Evolutionary conservation across 1,284 basidiomycete genomes (phyloP).

Genomic region (Malassezia obtusa): DNA sequence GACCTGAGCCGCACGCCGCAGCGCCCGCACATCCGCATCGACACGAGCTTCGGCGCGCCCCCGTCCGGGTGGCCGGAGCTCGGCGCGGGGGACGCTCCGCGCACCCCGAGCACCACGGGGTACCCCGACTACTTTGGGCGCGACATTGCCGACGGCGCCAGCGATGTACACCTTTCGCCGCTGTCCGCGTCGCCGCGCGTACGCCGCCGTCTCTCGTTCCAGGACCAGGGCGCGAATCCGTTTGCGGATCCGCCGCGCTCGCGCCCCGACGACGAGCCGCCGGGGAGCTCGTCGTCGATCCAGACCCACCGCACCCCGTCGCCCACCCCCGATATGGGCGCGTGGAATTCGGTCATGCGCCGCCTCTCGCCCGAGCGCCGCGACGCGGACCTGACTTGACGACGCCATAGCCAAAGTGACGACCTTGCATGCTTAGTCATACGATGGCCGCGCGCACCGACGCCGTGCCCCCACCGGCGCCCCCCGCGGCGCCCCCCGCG

Average conservation of each 20-base stretch:
- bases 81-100: not conserved
- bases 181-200: not conserved
- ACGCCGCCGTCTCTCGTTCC: constrained; percentile 10
- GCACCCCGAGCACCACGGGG: not conserved
- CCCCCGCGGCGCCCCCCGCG: not conserved
- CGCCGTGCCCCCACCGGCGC: not conserved
- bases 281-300: not conserved
- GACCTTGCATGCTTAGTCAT: not conserved
- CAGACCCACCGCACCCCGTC: constrained; percentile 2
- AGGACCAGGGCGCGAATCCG: not conserved
- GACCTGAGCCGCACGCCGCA: not conserved
- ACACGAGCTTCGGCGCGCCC: not conserved
- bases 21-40: constrained; percentile 2
- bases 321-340: constrained; percentile 7
- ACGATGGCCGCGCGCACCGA: too few relatives aligned
- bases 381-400: not conserved
- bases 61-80: not conserved
- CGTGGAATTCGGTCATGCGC: constrained; percentile 13
- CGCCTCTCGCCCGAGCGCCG: constrained; percentile 10
- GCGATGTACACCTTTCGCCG: constrained; percentile 5
- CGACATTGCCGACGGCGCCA: constrained; percentile 3
- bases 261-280: not conserved
- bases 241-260: not conserved
- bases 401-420: too few relatives aligned
- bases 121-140: constrained; percentile 2